Evolutionary conservation across 2,329 filamentous ascomycete genomes (phyloP).

Genomic region (Tothia fuscella): DNA sequence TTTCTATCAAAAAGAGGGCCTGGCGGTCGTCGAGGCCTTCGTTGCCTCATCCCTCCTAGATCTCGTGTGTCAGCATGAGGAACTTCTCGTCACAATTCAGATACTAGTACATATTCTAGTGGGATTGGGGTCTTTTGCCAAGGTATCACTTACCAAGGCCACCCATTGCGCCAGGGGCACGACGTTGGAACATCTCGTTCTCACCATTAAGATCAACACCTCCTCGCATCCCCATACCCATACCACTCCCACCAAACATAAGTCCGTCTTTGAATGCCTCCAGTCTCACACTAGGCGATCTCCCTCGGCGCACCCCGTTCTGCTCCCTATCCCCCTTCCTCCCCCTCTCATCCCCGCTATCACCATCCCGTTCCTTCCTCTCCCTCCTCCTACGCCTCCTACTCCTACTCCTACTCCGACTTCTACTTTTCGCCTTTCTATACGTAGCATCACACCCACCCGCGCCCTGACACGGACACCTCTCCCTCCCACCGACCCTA

Average conservation of each 20-base stretch:
- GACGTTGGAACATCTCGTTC: background rate
- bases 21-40: background rate
- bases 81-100: background rate
- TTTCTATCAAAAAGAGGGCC: no score
- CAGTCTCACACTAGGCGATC: background rate
- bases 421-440: background rate
- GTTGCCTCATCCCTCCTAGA: background rate
- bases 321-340: background rate
- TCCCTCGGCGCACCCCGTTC: no score
- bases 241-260: background rate
- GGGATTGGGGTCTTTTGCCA: slow-evolving; percentile 1
- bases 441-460: slow-evolving; percentile 6
- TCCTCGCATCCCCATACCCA: background rate
- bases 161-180: background rate
- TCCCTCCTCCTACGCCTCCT: background rate
- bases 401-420: background rate
- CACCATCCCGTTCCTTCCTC: background rate
- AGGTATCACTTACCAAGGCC: background rate
- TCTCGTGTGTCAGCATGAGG: background rate
- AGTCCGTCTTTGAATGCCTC: no score
- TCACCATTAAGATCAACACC: background rate
- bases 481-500: slow-evolving; percentile 3
- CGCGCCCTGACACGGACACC: slow-evolving; percentile 1
- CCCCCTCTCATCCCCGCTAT: background rate
- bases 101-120: no score